Base-by-base conservation (phyloP, 164 flowering plant species). In the Santalum album region DNA sequence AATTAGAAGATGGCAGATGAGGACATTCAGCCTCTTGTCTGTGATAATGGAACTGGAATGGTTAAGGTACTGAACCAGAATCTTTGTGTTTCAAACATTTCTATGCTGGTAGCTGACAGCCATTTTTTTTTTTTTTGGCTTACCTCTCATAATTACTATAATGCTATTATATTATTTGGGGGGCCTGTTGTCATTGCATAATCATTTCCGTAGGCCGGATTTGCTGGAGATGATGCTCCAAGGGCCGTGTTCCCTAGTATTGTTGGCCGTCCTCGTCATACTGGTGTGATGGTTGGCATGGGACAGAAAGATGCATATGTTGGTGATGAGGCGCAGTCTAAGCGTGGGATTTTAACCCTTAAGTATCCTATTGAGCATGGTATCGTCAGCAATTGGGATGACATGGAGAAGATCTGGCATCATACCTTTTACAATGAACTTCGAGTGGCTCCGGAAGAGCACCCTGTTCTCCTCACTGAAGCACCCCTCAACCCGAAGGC, bases 311-410 rank as follows among this genome's bases (percentile, higher is more conserved):
- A 71, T 61, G 75, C 75, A 15, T 71, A 71, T 55, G 75, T 71
- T 54, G 75, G 75, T 18, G 72, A 71, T 53, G 75, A 67, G 51
- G 79, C 79, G 35, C 79, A 75, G 57, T 75, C 80, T 15, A 76
- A 76, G 62, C 60, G 77, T 36, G 80, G 80, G 65, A 76, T 76
- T 29, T 58, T 76, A 19, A 68, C 77, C 53, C 59, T 76, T 51
- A 76, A 76, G 50, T 76, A 76, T 54, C 80, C 80, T 11, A 76
- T 76, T 65, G 80, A 76, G 60, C 81, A 77, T 56, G 81, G 81
- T 25, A 77, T 77, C 62, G 81, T 77, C 6, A 77, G 61, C 68
- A 77, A 73, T 16, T 73, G 77, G 77, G 77, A 73, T 62, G 77
- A 72, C 45, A 72, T 72, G 76, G 76, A 71, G 61, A 71, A 71